phyloP scores from a whole-genome alignment of 768 basidiomycete genomes.

The Xerocomus spinulosus region DNA sequence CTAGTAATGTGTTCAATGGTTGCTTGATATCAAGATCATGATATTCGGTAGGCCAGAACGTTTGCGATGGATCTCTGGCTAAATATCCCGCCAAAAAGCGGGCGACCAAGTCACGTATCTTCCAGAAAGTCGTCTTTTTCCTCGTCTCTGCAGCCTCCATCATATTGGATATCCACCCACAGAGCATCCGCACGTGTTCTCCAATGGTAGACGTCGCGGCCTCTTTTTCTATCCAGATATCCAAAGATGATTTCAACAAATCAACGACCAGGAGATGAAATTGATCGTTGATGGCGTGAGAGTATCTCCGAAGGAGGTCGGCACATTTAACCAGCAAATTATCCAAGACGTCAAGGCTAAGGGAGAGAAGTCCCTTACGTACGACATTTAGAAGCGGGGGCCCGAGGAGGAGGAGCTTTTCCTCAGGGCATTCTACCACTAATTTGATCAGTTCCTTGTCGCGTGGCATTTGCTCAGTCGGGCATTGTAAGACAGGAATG shows the following conservation, averaged over 20 bases:
- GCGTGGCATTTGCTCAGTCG: conserved; percentile 53
- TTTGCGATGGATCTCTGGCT: conserved; percentile 48
- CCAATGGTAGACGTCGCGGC: conserved; percentile 34
- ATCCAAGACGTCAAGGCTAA: conserved; percentile 49
- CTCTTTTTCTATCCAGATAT: conserved; percentile 48
- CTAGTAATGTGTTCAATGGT: conserved; percentile 48
- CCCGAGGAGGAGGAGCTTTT: conserved; percentile 57
- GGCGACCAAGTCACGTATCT: conserved; percentile 57
- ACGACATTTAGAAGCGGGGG: conserved; percentile 53
- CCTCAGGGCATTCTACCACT: conserved; percentile 43
- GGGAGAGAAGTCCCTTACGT: conserved; percentile 47
- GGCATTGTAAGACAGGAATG: conserved; percentile 59
- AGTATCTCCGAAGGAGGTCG: conserved; percentile 49
- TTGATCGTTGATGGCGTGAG: conserved; percentile 48
- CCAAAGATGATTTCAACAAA: conserved; percentile 59
- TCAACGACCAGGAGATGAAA: conserved; percentile 53
- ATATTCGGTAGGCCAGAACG: conserved; percentile 40
- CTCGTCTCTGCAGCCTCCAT: conserved; percentile 34
- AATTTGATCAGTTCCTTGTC: conserved; percentile 58
- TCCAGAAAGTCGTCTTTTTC: conserved; percentile 56
- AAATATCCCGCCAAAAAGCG: conserved; percentile 68
- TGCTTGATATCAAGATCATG: conserved; percentile 28
- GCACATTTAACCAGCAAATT: conserved; percentile 51
- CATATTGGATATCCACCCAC: conserved; percentile 48
- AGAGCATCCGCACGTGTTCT: conserved; percentile 45